These are phyloP conservation scores for Mucor sp. DNA, from an alignment of 371 early-diverging fungal species.

Conservation along the genomic window DNA sequence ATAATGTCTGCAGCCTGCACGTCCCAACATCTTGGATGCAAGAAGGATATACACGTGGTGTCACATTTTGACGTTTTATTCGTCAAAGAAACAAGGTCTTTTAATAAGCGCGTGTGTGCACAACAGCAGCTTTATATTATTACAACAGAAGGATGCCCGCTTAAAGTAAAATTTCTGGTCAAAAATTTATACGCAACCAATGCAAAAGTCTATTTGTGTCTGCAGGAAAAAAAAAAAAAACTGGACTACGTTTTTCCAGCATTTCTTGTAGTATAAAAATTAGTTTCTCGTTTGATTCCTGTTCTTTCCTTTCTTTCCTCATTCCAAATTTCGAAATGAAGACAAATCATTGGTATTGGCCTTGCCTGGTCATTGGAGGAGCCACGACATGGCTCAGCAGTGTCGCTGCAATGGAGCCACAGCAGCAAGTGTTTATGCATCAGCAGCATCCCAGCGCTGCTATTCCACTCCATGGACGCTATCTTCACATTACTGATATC, in stretches of 20 bases:
- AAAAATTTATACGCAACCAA: background rate
- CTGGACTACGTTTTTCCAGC: background rate
- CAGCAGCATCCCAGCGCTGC: background rate
- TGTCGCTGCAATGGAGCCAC: background rate
- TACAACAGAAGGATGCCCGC: background rate
- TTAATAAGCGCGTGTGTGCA: background rate
- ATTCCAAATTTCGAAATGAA: constrained; percentile 4
- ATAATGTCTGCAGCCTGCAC: background rate
- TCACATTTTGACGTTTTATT: constrained; percentile 8
- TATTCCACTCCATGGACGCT: constrained; percentile 34
- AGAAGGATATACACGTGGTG: constrained; percentile 5
- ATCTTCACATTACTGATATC: constrained; percentile 76
- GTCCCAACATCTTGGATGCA: background rate
- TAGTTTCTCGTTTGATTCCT: background rate
- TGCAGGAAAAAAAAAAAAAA: background rate
- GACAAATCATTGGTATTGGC: background rate
- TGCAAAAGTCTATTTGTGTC: background rate
- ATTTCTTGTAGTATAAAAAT: background rate
- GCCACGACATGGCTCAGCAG: background rate
- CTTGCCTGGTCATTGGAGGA: constrained; percentile 2
- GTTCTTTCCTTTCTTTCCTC: background rate
- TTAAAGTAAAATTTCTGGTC: background rate
- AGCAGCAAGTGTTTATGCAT: constrained; percentile 20
- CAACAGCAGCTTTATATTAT: background rate
- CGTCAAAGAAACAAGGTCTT: background rate